A percentile compares a stretch with the other conserved stretches of the same genome.
Conservation (phyloP, 805 yeast genomes). For the Yarrowia yakushimensis region DNA sequence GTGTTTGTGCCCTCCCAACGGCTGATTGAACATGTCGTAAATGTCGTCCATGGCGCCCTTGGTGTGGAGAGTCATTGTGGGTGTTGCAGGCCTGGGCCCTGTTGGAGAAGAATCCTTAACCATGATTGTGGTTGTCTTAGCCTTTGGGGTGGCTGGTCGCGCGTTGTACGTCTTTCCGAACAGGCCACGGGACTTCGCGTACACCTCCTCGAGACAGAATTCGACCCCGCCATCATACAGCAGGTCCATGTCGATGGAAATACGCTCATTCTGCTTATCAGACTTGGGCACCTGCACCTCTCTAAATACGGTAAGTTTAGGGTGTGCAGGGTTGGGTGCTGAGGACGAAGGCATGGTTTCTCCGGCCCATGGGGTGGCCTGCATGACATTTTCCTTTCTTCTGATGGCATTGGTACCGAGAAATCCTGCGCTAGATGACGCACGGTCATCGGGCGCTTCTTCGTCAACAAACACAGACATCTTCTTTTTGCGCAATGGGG, state of each 20-base stretch:
- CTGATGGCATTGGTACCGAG: slow-evolving; percentile 50
- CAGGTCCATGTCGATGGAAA: slow-evolving; percentile 31
- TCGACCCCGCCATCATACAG: slow-evolving; percentile 44
- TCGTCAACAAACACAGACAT: slow-evolving; percentile 46
- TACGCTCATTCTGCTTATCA: slow-evolving; percentile 28
- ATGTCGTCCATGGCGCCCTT: slow-evolving; percentile 73
- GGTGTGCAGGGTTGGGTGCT: neutral
- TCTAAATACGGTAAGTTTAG: slow-evolving; percentile 13
- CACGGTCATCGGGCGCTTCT: slow-evolving; percentile 26
- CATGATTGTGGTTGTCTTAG: slow-evolving; percentile 3
- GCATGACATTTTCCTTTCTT: slow-evolving; percentile 60
- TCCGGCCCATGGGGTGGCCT: slow-evolving; percentile 61
- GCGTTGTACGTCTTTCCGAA: slow-evolving; percentile 26
- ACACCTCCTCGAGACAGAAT: slow-evolving; percentile 59
- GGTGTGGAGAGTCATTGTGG: slow-evolving; percentile 75
- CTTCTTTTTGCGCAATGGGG: slow-evolving; percentile 32
- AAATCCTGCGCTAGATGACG: slow-evolving; percentile 41
- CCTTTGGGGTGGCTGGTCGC: neutral
- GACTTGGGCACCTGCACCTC: slow-evolving; percentile 26
- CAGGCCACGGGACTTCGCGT: slow-evolving; percentile 49
- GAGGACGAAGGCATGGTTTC: slow-evolving; percentile 39
- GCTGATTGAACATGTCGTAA: slow-evolving; percentile 59
- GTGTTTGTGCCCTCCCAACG: slow-evolving; percentile 28
- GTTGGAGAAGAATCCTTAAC: slow-evolving; percentile 9
- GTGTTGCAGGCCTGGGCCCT: slow-evolving; percentile 43